Percentiles rank a stretch among this genome's conserved stretches.
Conservation (phyloP, 164 flowering plant species). For the Sedum album region DNA sequence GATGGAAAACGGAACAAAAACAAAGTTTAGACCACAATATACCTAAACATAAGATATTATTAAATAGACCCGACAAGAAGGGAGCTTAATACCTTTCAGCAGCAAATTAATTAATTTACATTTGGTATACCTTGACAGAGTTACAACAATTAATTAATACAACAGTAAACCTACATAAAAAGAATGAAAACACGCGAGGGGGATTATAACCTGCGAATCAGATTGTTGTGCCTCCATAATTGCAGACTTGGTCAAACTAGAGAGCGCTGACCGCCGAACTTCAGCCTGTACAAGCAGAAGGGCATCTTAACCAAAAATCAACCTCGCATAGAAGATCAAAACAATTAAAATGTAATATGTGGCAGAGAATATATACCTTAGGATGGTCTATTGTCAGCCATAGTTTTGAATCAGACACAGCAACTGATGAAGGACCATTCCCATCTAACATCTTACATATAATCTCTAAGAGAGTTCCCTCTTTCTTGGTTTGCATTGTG, state of each 20-base stretch:
- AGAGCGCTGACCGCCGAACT: slow-evolving; percentile 55
- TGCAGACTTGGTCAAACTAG: slow-evolving; percentile 35
- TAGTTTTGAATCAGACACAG: slow-evolving; percentile 48
- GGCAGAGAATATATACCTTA: slow-evolving; percentile 36
- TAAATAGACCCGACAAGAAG: background rate
- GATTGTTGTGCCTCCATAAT: slow-evolving; percentile 22
- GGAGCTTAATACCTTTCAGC: background rate
- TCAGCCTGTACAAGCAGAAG: slow-evolving; percentile 41
- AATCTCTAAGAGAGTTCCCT: slow-evolving; percentile 29
- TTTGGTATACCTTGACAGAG: background rate
- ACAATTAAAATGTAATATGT: too few species aligned
- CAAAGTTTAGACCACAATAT: background rate
- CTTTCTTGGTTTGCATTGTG: slow-evolving; percentile 35
- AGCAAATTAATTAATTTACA: background rate
- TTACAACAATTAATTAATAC: background rate
- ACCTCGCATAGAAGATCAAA: background rate
- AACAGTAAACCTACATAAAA: background rate
- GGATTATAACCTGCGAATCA: slow-evolving; percentile 22
- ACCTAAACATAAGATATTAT: background rate
- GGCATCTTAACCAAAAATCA: background rate
- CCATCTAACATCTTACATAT: slow-evolving; percentile 52
- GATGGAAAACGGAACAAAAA: background rate
- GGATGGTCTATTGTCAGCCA: slow-evolving; percentile 85
- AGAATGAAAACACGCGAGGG: slow-evolving; percentile 22
- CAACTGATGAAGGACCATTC: slow-evolving; percentile 26